These are phyloP conservation scores for Wickerhamomyces alni DNA, from an alignment of 805 yeast genomes.

Conservation along the genomic window DNA sequence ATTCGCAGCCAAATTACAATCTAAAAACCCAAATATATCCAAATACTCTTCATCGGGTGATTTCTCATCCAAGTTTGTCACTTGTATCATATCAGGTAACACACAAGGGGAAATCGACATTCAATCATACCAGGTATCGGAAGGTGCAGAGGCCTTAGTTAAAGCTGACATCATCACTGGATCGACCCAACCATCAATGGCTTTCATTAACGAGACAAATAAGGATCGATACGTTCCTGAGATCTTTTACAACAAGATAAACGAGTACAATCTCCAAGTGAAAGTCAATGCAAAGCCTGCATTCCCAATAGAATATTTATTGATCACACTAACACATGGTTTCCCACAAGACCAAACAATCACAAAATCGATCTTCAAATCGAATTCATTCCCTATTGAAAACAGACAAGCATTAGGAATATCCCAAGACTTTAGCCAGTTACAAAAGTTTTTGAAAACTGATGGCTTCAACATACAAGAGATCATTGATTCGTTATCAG, in stretches of 20 bases:
- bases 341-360: constrained; percentile 54
- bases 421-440: constrained; percentile 55
- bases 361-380: constrained; percentile 43
- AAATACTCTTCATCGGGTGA: constrained; percentile 56
- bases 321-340: constrained; percentile 88
- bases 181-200: constrained; percentile 84
- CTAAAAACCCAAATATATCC: constrained; percentile 52
- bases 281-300: constrained; percentile 86
- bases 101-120: constrained; percentile 83
- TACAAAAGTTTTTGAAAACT: constrained; percentile 45
- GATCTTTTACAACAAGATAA: constrained; percentile 73
- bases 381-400: constrained; percentile 62
- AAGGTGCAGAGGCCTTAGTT: constrained; percentile 81
- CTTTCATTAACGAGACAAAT: constrained; percentile 72
- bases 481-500: constrained; percentile 39
- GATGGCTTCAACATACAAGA: constrained; percentile 19
- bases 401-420: constrained; percentile 74
- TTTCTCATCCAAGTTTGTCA: constrained; percentile 86
- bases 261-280: constrained; percentile 87
- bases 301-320: constrained; percentile 84
- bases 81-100: constrained; percentile 93
- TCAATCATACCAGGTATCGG: constrained; percentile 82
- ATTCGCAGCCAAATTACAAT: constrained; percentile 79
- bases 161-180: constrained; percentile 82
- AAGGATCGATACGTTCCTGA: constrained; percentile 88